These are phyloP conservation scores for Hippophae gyantsensis DNA, from an alignment of 306 rosid species.

Conservation along the genomic window DNA sequence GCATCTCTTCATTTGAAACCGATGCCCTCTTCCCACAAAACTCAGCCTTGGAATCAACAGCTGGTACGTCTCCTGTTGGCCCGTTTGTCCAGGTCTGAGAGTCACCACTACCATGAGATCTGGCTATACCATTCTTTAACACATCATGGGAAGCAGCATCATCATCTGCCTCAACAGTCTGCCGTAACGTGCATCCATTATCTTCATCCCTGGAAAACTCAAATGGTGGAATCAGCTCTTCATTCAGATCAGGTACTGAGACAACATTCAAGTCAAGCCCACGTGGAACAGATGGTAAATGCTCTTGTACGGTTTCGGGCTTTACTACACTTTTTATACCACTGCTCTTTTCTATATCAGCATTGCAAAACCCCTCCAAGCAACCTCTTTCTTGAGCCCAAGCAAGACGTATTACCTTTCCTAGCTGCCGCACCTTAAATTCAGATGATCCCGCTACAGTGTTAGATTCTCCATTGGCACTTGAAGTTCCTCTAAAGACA, in stretches of 20 bases:
- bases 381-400: constrained; percentile 78
- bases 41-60: constrained; percentile 69
- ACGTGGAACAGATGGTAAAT: constrained; percentile 46
- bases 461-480: constrained; percentile 45
- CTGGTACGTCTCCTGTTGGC: constrained; percentile 57
- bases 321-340: constrained; percentile 41
- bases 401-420: constrained; percentile 64
- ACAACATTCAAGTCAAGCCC: constrained; percentile 86
- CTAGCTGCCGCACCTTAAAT: constrained; percentile 93
- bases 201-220: constrained; percentile 93
- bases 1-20: constrained; percentile 59
- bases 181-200: constrained; percentile 85
- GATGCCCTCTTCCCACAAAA: constrained; percentile 64
- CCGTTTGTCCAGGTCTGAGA: constrained; percentile 82
- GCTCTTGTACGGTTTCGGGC: constrained; percentile 47
- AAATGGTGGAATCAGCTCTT: constrained; percentile 89
- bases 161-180: constrained; percentile 80
- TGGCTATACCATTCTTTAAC: constrained; percentile 56
- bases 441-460: constrained; percentile 39
- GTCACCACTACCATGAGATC: constrained; percentile 89
- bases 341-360: constrained; percentile 58
- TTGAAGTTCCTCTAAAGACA: constrained; percentile 37
- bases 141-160: constrained; percentile 85
- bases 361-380: constrained; percentile 67
- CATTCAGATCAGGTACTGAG: constrained; percentile 89